Conservation (phyloP, 2,329 filamentous ascomycete species). For the Xylaria sp. region DNA sequence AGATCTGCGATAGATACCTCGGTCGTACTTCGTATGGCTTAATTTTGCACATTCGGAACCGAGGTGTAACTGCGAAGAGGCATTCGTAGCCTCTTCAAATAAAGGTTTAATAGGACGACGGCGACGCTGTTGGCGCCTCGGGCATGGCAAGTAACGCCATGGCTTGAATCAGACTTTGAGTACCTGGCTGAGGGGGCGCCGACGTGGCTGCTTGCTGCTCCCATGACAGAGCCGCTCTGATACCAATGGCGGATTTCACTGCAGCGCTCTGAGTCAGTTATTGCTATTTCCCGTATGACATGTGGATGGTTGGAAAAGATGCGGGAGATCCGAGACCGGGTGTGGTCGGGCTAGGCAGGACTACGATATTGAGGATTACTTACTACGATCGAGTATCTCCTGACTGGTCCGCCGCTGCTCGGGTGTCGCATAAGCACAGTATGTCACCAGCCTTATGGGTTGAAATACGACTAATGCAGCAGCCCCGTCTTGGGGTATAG, state of each 20-base stretch:
- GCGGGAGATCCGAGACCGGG: neutral
- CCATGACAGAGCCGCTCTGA: slow-evolving; percentile 33
- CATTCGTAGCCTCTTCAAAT: neutral
- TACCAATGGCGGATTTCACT: slow-evolving; percentile 34
- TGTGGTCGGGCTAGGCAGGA: neutral
- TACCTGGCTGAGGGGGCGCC: slow-evolving; percentile 11
- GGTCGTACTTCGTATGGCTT: neutral
- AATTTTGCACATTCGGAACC: neutral
- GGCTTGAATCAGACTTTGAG: slow-evolving; percentile 20
- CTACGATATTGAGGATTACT: neutral
- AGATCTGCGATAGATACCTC: neutral
- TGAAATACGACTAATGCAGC: slow-evolving; percentile 36
- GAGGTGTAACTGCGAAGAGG: neutral
- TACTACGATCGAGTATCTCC: slow-evolving; percentile 31
- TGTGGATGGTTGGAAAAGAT: neutral
- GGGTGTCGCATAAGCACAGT: slow-evolving; percentile 30
- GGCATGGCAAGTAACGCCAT: slow-evolving; percentile 16
- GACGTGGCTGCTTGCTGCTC: slow-evolving; percentile 18
- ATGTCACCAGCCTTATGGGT: slow-evolving; percentile 32
- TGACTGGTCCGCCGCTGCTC: slow-evolving; percentile 23
- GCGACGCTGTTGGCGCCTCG: neutral
- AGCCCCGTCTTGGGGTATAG: slow-evolving; percentile 30
- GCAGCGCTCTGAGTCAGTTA: neutral
- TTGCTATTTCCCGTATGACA: neutral
- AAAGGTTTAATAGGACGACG: slow-evolving; percentile 1